These are phyloP conservation scores for Adansonia madagascariensis DNA, from an alignment of 441 rosid species.

Conservation along the genomic window DNA sequence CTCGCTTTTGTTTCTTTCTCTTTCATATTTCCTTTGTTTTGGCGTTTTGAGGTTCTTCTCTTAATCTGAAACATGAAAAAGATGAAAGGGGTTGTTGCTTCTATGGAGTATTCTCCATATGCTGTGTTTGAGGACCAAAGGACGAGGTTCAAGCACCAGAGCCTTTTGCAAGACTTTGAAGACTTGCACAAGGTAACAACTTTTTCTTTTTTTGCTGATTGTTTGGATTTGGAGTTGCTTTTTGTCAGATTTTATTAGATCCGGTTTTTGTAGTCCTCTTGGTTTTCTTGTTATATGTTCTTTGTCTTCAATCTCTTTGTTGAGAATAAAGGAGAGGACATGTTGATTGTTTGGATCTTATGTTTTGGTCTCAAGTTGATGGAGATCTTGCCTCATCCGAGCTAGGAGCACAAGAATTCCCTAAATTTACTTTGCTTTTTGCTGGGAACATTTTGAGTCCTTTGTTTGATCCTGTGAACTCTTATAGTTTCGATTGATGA, in stretches of 20 bases:
- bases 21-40: conserved; percentile 21
- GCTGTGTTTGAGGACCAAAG: conserved; percentile 48
- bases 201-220: conserved; percentile 21
- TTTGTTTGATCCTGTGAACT: not conserved
- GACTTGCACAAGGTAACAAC: conserved; percentile 63
- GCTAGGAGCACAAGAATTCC: no score
- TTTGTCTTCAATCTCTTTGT: conserved; percentile 19
- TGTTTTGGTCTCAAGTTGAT: not conserved
- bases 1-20: conserved; percentile 22
- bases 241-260: not conserved
- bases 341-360: conserved; percentile 16
- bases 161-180: conserved; percentile 69
- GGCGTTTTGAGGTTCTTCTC: conserved; percentile 9
- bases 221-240: conserved; percentile 43
- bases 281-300: conserved; percentile 25
- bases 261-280: conserved; percentile 12
- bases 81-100: conserved; percentile 24
- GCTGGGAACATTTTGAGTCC: not conserved
- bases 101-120: conserved; percentile 39
- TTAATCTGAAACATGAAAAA: conserved; percentile 52
- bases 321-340: not conserved
- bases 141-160: conserved; percentile 56
- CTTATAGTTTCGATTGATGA: not conserved
- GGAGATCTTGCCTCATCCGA: conserved; percentile 15
- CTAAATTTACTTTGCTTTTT: not conserved